These are phyloP conservation scores for Termitomyces titanicus DNA, from an alignment of 768 basidiomycete genomes.

Conservation along the genomic window DNA sequence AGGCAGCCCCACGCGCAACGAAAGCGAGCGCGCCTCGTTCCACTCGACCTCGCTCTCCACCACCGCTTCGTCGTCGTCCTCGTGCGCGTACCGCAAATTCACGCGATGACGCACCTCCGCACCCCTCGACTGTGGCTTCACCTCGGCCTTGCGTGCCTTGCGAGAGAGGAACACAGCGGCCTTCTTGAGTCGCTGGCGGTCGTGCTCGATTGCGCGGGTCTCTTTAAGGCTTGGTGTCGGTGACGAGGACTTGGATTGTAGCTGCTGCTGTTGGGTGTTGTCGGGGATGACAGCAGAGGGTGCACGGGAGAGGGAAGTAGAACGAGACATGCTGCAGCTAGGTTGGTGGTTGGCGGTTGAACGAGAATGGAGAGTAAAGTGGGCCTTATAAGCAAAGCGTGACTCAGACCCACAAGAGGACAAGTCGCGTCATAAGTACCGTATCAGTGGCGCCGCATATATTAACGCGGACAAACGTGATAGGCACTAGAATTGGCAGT, in stretches of 20 bases:
- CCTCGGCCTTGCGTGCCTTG: conserved; percentile 29
- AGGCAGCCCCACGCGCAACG: neutral
- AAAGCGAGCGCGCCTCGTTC: conserved; percentile 3
- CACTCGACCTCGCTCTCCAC: conserved; percentile 15
- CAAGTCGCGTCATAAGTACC: conserved; percentile 6
- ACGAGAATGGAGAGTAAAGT: neutral
- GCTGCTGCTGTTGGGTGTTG: neutral
- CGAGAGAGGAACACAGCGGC: conserved; percentile 35
- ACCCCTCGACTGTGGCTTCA: neutral
- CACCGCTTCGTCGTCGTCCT: neutral
- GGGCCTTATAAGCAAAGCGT: conserved; percentile 10
- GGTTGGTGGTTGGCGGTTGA: neutral
- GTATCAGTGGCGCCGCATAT: conserved; percentile 15
- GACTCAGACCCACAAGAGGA: conserved; percentile 10
- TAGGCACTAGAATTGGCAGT: too few relatives aligned
- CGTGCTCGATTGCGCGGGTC: conserved; percentile 45
- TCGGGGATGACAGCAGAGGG: neutral
- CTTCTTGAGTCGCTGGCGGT: conserved; percentile 43
- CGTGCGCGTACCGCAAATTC: too few relatives aligned
- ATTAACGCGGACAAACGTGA: too few relatives aligned
- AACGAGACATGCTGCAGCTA: neutral
- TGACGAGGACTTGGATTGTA: conserved; percentile 9
- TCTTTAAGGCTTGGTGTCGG: conserved; percentile 30
- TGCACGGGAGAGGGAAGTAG: neutral
- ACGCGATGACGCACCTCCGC: neutral